Evolutionary conservation across 768 basidiomycete genomes (phyloP).

Genomic region (Russula virescens): DNA sequence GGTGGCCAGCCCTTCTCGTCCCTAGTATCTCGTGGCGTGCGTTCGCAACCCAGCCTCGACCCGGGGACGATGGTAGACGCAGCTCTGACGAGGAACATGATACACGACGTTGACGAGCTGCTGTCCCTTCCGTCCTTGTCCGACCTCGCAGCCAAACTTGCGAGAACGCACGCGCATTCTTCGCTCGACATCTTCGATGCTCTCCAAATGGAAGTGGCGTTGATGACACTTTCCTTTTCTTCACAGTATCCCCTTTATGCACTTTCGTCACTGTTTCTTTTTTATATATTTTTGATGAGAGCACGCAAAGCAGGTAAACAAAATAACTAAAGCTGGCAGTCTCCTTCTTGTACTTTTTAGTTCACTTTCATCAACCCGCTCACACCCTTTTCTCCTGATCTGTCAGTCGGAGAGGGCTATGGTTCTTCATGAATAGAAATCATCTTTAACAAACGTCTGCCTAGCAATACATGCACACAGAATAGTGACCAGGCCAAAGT

Average conservation of each 20-base stretch:
- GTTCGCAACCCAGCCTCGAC: constrained; percentile 16
- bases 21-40: constrained; percentile 1
- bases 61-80: constrained; percentile 18
- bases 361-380: background rate
- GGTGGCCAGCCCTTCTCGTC: background rate
- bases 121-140: constrained; percentile 7
- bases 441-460: background rate
- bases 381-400: too few species aligned
- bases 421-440: constrained; percentile 16
- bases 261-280: too few species aligned
- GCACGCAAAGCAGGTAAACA: background rate
- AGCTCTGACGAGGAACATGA: constrained; percentile 5
- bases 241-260: too few species aligned
- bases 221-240: background rate
- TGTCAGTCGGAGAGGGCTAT: background rate
- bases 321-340: constrained; percentile 8
- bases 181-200: constrained; percentile 27
- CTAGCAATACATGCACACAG: background rate
- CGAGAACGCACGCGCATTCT: constrained; percentile 19
- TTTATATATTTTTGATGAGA: background rate
- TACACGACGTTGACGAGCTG: constrained; percentile 9
- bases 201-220: constrained; percentile 8
- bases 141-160: constrained; percentile 12
- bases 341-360: constrained; percentile 8
- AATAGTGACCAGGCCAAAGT: background rate